These are phyloP conservation scores for Knoxdaviesia proteae DNA, from an alignment of 2,329 filamentous ascomycete species.

Conservation along the genomic window DNA sequence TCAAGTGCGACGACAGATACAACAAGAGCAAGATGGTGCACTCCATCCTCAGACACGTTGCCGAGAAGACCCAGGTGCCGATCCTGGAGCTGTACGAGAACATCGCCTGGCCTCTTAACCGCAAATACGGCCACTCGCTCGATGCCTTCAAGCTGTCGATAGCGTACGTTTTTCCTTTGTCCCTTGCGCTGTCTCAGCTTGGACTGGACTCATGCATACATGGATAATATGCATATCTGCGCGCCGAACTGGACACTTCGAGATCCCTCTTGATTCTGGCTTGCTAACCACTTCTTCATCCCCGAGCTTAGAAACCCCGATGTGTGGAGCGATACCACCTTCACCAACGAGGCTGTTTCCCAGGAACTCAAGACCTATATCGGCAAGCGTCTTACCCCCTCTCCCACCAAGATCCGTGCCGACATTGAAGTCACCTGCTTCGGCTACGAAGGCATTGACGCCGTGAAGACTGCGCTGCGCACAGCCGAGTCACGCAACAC, in stretches of 20 bases:
- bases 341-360: constrained; percentile 66
- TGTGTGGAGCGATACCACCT: constrained; percentile 83
- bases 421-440: constrained; percentile 94
- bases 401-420: constrained; percentile 96
- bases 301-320: constrained; percentile 51
- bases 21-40: constrained; percentile 99
- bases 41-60: constrained; percentile 96
- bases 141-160: constrained; percentile 99
- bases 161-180: constrained; percentile 38
- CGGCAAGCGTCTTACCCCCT: constrained; percentile 85
- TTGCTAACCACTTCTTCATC: not conserved
- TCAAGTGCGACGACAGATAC: constrained; percentile 97
- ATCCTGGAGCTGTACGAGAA: constrained; percentile 86
- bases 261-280: too few species aligned
- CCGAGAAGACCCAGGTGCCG: constrained; percentile 87
- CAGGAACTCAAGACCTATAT: constrained; percentile 91
- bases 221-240: constrained; percentile 4
- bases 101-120: constrained; percentile 94
- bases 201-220: not conserved
- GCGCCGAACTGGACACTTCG: too few species aligned
- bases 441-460: constrained; percentile 94
- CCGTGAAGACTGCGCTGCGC: constrained; percentile 81
- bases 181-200: not conserved
- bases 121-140: constrained; percentile 88
- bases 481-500: constrained; percentile 88